These are phyloP conservation scores for Dalbergia oliveri DNA, from an alignment of 306 rosid genomes.

Conservation along the genomic window DNA sequence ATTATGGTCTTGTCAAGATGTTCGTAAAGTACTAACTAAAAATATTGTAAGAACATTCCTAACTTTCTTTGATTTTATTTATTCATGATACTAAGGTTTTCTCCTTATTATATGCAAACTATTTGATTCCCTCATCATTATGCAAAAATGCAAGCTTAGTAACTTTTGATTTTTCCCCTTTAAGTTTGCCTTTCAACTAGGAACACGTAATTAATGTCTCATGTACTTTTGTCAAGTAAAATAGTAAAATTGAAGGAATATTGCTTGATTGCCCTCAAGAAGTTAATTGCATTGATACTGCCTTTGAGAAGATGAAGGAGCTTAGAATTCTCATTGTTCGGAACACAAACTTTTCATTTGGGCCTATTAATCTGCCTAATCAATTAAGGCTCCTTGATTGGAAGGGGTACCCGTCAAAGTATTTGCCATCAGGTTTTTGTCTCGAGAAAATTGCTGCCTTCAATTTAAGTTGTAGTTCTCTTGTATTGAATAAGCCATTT, in stretches of 20 bases:
- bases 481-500: neutral
- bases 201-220: too few relatives aligned
- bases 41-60: neutral
- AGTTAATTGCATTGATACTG: neutral
- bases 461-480: neutral
- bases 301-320: neutral
- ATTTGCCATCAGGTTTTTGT: neutral
- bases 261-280: neutral
- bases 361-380: neutral
- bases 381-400: neutral
- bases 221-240: too few relatives aligned
- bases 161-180: neutral
- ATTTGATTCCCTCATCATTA: too few relatives aligned
- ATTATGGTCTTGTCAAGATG: neutral
- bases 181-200: neutral
- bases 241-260: too few relatives aligned
- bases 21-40: neutral
- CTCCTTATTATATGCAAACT: neutral
- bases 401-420: neutral
- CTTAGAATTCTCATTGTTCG: constrained; percentile 1
- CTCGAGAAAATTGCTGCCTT: neutral
- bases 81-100: too few relatives aligned
- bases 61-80: too few relatives aligned
- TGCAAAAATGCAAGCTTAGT: neutral
- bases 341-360: neutral